Evolutionary conservation across 768 basidiomycete genomes (phyloP).

Genomic region (Dacryopinax primogenitus): DNA sequence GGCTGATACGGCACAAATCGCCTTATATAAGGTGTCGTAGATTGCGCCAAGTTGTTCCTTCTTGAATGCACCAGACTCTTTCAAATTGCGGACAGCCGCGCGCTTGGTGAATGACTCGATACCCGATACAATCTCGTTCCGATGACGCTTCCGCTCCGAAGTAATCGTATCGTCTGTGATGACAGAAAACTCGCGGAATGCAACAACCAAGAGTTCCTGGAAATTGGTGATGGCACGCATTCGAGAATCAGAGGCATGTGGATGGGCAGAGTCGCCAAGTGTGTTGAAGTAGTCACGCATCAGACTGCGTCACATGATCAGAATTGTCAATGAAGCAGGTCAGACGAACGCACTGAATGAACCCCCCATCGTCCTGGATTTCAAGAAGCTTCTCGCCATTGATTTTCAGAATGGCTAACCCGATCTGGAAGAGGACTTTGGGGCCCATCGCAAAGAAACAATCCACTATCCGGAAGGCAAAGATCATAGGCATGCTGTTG

Average conservation of each 20-base stretch:
- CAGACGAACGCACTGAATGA: constrained; percentile 58
- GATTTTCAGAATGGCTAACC: constrained; percentile 96
- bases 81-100: constrained; percentile 75
- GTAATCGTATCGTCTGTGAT: constrained; percentile 92
- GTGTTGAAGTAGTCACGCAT: constrained; percentile 94
- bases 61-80: constrained; percentile 59
- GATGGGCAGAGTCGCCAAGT: constrained; percentile 88
- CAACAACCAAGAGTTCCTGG: constrained; percentile 90
- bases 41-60: constrained; percentile 80
- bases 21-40: constrained; percentile 80
- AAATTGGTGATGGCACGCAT: constrained; percentile 90
- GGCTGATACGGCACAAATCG: constrained; percentile 57
- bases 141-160: constrained; percentile 69
- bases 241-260: constrained; percentile 72
- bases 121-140: constrained; percentile 78
- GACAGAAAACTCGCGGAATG: constrained; percentile 93
- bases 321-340: neutral
- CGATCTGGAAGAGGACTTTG: constrained; percentile 96
- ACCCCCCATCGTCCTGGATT: constrained; percentile 92
- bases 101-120: constrained; percentile 93
- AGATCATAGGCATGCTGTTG: constrained; percentile 93
- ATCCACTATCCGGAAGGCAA: constrained; percentile 93
- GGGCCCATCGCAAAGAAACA: constrained; percentile 99
- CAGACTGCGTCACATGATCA: constrained; percentile 36
- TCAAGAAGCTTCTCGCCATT: constrained; percentile 86